Base-by-base conservation (phyloP, 805 yeast genomes). In the Torulaspora gathmanii region DNA sequence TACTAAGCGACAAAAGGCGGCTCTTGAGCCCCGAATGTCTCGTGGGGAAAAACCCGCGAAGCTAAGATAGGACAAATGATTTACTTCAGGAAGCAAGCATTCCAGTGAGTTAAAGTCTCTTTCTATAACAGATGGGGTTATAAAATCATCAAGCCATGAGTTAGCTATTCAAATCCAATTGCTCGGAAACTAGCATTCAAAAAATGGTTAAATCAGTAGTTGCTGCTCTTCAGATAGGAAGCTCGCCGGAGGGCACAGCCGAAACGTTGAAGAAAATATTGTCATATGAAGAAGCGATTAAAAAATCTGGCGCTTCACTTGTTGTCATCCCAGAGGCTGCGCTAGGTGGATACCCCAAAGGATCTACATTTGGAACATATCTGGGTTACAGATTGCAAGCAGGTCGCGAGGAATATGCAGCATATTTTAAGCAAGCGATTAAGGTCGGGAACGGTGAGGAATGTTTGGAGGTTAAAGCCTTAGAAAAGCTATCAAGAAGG, bases 281-380 rank as follows among this genome's bases (percentile, higher is more conserved):
- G 12, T 57, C 69, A 2, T 71, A 65, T 50, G 74, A 70, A 48
- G 46, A 56, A 10, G 67, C 70, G 43, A 55, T 72, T 26, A 58
- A 53, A 37, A 57, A 54, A 1, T 50, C 59, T 8, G 59, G 66
- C 1, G 68, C 67, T 19, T 60, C 65, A 25, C 54, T 72, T 27
- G 70, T 71, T 13, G 73, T 72, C n/a, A 52, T 72, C 34, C 77
- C 77, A 16, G 77, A 72, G 49, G 75, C 74, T 16, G 55, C 68
- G 1, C 50, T 72, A n/a, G 75, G 75, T 15, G 77, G 75, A 3
- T 72, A 72, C 47, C 75, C 77, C 10, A 72, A 72, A 51, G 75
- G 75, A 2, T 54, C 68, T 20, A 64, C 61, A 5, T 71, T 72
- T 49, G 75, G 74, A 7, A 63, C 74, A 5, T 68, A 67, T 44